A percentile compares a stretch with the other conserved stretches of the same genome.
phyloP scores from a whole-genome alignment of 768 basidiomycete genomes.

The Suillus luteus region DNA sequence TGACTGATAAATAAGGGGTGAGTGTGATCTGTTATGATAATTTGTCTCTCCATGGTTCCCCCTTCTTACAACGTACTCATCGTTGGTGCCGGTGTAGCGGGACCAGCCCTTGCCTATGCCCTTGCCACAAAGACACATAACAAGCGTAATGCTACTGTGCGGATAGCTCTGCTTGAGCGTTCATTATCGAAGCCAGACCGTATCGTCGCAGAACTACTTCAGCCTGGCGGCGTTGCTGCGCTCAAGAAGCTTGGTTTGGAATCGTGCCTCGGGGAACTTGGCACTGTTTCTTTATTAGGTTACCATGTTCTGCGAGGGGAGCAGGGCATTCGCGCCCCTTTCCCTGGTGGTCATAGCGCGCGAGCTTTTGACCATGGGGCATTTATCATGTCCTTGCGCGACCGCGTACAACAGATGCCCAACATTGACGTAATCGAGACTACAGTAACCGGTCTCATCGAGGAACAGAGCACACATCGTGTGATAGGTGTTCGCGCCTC shows the following conservation, averaged over 20 bases:
- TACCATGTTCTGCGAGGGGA: conserved; percentile 71
- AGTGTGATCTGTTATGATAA: no score
- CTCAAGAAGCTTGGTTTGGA: conserved; percentile 72
- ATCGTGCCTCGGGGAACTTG: conserved; percentile 75
- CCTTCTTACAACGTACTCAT: conserved; percentile 69
- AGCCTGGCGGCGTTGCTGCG: conserved; percentile 81
- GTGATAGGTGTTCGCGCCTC: conserved; percentile 34
- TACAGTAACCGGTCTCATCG: conserved; percentile 68
- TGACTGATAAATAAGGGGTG: neutral
- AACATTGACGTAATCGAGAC: conserved; percentile 81
- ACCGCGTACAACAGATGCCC: conserved; percentile 50
- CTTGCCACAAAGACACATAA: conserved; percentile 54
- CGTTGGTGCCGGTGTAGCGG: conserved; percentile 87
- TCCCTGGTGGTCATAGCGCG: conserved; percentile 66
- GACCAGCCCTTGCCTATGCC: conserved; percentile 76
- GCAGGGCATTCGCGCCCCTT: conserved; percentile 76
- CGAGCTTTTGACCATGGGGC: conserved; percentile 87
- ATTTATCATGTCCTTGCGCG: conserved; percentile 76
- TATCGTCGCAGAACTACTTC: conserved; percentile 91
- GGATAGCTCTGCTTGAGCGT: conserved; percentile 80
- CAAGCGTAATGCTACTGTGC: conserved; percentile 50
- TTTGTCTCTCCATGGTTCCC: conserved; percentile 21
- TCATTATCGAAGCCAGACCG: conserved; percentile 89
- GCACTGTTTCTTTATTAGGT: conserved; percentile 72
- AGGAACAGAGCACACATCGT: conserved; percentile 42